Evolutionary conservation across 768 basidiomycete genomes (phyloP).

Genomic region (Solioccasus polychromus): DNA sequence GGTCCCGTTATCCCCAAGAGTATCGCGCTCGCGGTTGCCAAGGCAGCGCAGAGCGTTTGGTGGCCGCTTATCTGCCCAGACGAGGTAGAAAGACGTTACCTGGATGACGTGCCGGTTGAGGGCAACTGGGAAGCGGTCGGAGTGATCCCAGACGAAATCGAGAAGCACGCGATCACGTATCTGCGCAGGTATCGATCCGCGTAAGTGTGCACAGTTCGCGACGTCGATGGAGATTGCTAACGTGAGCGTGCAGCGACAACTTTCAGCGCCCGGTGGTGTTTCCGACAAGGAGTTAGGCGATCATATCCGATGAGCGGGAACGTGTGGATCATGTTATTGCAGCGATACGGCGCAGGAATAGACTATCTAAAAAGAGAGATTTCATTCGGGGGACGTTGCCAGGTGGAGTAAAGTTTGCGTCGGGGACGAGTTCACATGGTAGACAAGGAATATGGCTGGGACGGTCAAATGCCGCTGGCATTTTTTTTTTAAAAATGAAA

Average conservation of each 20-base stretch:
- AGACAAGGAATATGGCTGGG: constrained; percentile 10
- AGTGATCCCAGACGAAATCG: constrained; percentile 79
- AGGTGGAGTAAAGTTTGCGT: constrained; percentile 21
- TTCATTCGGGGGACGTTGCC: constrained; percentile 30
- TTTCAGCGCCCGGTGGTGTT: constrained; percentile 66
- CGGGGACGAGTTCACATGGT: constrained; percentile 17
- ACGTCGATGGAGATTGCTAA: neutral
- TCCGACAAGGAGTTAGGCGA: constrained; percentile 43
- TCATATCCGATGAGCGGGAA: constrained; percentile 30
- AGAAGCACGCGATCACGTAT: constrained; percentile 86
- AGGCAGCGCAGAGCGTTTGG: constrained; percentile 66
- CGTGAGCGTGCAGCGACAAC: constrained; percentile 55
- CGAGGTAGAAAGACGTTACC: constrained; percentile 83
- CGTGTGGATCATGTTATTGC: constrained; percentile 24
- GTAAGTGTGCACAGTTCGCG: constrained; percentile 48
- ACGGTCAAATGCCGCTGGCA: constrained; percentile 28
- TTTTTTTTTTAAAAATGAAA: constrained; percentile 15
- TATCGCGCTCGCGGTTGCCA: constrained; percentile 63
- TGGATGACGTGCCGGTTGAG: constrained; percentile 71
- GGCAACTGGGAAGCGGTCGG: constrained; percentile 86
- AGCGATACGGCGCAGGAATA: constrained; percentile 19
- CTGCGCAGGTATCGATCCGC: constrained; percentile 85
- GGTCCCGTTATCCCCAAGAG: constrained; percentile 77
- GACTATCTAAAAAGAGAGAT: constrained; percentile 18
- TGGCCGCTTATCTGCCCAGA: constrained; percentile 93